A percentile compares a stretch with the other conserved stretches of the same genome.
Conservation (phyloP, 805 yeast species). For the Candida nanaspora region DNA sequence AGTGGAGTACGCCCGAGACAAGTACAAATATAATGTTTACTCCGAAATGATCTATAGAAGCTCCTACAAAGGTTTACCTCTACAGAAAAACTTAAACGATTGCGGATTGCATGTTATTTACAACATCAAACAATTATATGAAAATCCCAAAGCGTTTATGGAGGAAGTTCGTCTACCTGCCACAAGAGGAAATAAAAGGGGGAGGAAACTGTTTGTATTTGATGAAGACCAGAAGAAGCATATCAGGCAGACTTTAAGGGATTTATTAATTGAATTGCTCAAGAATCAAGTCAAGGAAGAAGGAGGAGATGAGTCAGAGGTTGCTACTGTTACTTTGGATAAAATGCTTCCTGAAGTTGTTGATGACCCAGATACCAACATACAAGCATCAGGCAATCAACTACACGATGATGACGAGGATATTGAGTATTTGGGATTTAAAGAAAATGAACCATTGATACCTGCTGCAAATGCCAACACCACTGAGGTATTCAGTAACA, state of each 20-base stretch:
- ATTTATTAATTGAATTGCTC: constrained; percentile 16
- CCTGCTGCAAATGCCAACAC: no score
- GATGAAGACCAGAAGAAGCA: constrained; percentile 17
- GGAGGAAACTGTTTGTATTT: constrained; percentile 14
- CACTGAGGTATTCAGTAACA: no score
- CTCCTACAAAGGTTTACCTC: constrained; percentile 51
- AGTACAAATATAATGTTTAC: constrained; percentile 39
- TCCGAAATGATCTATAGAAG: constrained; percentile 34
- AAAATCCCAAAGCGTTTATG: constrained; percentile 39
- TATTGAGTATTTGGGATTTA: no score
- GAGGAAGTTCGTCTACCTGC: constrained; percentile 11
- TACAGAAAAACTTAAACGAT: constrained; percentile 83
- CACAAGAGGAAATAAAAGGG: constrained; percentile 4
- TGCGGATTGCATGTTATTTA: constrained; percentile 91
- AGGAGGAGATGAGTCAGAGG: constrained; percentile 16
- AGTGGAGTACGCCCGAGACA: constrained; percentile 63
- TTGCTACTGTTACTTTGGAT: constrained; percentile 17
- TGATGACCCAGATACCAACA: not conserved
- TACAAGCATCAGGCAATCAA: no score
- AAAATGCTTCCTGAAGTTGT: not conserved
- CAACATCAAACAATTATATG: constrained; percentile 54
- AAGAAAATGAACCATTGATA: no score
- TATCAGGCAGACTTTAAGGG: constrained; percentile 18
- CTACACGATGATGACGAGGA: no score
- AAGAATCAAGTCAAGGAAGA: constrained; percentile 16